Percentiles rank a stretch among this genome's conserved stretches.
Evolutionary conservation across 2,329 filamentous ascomycete species (phyloP).

Genomic region (Dactylellina leptospora): DNA sequence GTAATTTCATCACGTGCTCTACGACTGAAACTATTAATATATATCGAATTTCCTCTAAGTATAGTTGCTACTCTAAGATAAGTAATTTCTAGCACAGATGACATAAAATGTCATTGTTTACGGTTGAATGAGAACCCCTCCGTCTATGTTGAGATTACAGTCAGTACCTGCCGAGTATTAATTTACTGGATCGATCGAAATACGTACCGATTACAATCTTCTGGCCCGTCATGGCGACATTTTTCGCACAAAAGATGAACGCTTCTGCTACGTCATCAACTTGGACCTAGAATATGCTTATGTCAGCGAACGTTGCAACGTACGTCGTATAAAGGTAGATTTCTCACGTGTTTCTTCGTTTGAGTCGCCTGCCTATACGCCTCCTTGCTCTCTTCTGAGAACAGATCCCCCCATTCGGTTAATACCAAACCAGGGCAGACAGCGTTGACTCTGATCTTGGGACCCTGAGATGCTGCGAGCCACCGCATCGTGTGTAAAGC

Average conservation of each 20-base stretch:
- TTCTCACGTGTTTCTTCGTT: constrained; percentile 68
- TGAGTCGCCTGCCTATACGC: constrained; percentile 66
- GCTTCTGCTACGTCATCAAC: constrained; percentile 67
- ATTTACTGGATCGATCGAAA: neutral
- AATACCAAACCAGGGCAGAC: constrained; percentile 72
- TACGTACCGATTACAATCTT: constrained; percentile 54
- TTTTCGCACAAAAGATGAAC: constrained; percentile 67
- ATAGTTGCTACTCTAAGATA: neutral
- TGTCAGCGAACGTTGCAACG: constrained; percentile 28
- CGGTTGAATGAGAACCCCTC: constrained; percentile 28
- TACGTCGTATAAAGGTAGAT: too few species aligned
- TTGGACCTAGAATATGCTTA: constrained; percentile 55
- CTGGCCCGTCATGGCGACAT: constrained; percentile 58
- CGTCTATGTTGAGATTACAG: too few species aligned
- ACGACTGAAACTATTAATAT: too few species aligned
- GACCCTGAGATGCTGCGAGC: constrained; percentile 70
- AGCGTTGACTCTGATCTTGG: constrained; percentile 72
- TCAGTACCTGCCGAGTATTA: too few species aligned
- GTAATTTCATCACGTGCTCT: too few species aligned
- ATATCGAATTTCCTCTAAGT: neutral
- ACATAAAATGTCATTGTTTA: too few species aligned
- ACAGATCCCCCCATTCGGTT: constrained; percentile 74
- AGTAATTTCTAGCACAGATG: neutral
- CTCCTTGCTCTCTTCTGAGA: constrained; percentile 68
- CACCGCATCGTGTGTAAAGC: constrained; percentile 74